Evolutionary conservation across 2,329 filamentous ascomycete species (phyloP), one percentile per base, ranked within the genome.

Genomic region (Cryoendolithus antarcticus): DNA sequence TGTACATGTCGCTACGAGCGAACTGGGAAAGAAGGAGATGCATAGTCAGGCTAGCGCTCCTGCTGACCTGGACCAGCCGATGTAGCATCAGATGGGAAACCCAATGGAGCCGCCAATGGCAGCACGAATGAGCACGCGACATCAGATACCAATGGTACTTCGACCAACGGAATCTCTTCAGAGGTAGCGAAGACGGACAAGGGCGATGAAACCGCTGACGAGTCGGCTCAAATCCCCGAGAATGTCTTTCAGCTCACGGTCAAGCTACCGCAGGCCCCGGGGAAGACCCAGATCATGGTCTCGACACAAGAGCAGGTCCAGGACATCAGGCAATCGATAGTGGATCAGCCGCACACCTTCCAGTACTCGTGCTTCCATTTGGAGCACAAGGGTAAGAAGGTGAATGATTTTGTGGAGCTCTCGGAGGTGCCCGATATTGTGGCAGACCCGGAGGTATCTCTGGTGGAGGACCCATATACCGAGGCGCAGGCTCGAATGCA

Each of bases 321-420:
- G 64, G 91, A 98, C 69, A 80, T 98, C 53, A 84, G 91, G 50
- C 91, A 96, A 65, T 89, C 88, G 46, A 83, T 98, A 59, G 86
- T 95, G 65, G 91, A 98, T 64, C 74, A 86, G 36, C 91, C 91
- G 4, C 74, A 81, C 44, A 93, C 89, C 37, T 91, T 95, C 66
- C 86, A 93, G 63, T 95, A 95, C 69, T 93, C 91, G 39, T 98
- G 91, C 71, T 98, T 98, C 70, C 91, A 98, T 65, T 78, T 98
- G 54, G 88, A 96, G 66, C 80, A 88, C 66, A 80, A 84, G 43
- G 85, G 86, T 50, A 70, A 83, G 63, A 82, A 83, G 48, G 81
- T 98, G 71, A 96, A 96, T 62, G 91, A 98, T 63, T 96, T 91
- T 54, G 75, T 93, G 43, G 82, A 93, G 60, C 74, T 98, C 45